These are phyloP conservation scores for Phytophthora cajani DNA, from an alignment of 352 stramenopile species.

Conservation along the genomic window DNA sequence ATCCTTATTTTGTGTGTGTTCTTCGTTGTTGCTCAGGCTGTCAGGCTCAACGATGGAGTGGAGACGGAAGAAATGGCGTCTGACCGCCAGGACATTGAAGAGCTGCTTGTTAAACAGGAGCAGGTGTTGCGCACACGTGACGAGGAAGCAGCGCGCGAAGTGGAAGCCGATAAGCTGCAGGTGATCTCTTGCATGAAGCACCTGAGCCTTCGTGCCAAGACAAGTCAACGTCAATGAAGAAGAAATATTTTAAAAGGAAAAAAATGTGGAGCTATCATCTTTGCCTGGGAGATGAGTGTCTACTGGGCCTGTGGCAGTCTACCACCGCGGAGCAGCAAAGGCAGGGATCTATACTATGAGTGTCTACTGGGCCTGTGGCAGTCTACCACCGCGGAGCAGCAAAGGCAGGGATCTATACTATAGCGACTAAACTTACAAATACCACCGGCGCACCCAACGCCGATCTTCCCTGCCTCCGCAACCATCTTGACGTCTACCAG, in stretches of 20 bases:
- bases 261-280: conserved; percentile 5
- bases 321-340: neutral
- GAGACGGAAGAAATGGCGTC: conserved; percentile 51
- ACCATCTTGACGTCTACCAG: conserved; percentile 9
- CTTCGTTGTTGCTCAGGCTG: conserved; percentile 43
- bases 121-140: conserved; percentile 51
- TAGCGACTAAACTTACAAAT: conserved; percentile 56
- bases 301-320: neutral
- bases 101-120: conserved; percentile 45
- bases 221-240: conserved; percentile 10
- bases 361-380: neutral
- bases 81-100: conserved; percentile 59
- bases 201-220: conserved; percentile 59
- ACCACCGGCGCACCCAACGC: conserved; percentile 4
- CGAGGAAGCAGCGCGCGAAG: conserved; percentile 41
- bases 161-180: conserved; percentile 58
- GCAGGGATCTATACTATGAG: conserved; percentile 42
- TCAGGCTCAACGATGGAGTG: conserved; percentile 41
- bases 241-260: conserved; percentile 26
- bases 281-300: conserved; percentile 6
- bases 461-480: conserved; percentile 31
- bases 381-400: neutral
- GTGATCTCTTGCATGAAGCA: conserved; percentile 80
- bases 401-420: conserved; percentile 41
- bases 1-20: neutral